A percentile compares a stretch with the other conserved stretches of the same genome.
phyloP scores from a whole-genome alignment of 2,329 filamentous ascomycete genomes.

The Polytolypa hystricis region DNA sequence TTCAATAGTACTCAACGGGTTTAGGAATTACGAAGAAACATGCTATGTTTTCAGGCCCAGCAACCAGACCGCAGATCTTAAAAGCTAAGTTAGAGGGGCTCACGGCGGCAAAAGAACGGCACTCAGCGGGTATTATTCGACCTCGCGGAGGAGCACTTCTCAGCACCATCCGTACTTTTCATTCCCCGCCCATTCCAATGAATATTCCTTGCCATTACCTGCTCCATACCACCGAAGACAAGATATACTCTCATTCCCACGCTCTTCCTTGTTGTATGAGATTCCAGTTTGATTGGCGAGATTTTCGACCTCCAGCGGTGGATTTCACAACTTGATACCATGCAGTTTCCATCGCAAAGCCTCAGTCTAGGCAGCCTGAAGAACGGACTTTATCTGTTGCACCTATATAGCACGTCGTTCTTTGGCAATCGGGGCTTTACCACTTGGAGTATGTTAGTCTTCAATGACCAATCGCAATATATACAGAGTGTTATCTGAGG shows the following conservation, averaged over 20 bases:
- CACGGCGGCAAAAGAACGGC: no score
- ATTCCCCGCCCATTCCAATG: slow-evolving; percentile 21
- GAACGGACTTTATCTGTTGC: slow-evolving; percentile 10
- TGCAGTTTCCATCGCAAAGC: slow-evolving; percentile 15
- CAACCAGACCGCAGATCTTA: no score
- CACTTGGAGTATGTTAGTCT: slow-evolving; percentile 1
- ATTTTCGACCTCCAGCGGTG: slow-evolving; percentile 8
- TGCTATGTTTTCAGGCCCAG: slow-evolving; percentile 10
- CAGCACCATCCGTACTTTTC: slow-evolving; percentile 24
- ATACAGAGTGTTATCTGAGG: slow-evolving; percentile 11
- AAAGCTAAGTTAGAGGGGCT: no score
- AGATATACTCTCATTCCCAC: slow-evolving; percentile 12
- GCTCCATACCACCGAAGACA: slow-evolving; percentile 15
- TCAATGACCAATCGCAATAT: slow-evolving; percentile 14
- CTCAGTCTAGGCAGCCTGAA: slow-evolving; percentile 14
- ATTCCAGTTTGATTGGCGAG: slow-evolving; percentile 11
- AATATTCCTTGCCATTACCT: slow-evolving; percentile 5
- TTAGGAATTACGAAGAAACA: slow-evolving; percentile 11
- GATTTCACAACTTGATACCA: slow-evolving; percentile 15
- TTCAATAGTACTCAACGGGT: slow-evolving; percentile 7
- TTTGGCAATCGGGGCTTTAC: neutral
- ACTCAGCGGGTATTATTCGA: no score
- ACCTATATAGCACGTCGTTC: slow-evolving; percentile 8
- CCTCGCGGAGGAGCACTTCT: no score
- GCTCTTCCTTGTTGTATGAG: slow-evolving; percentile 8